Conservation (phyloP, 257 asterid genomes). For the Ilex asprella region DNA sequence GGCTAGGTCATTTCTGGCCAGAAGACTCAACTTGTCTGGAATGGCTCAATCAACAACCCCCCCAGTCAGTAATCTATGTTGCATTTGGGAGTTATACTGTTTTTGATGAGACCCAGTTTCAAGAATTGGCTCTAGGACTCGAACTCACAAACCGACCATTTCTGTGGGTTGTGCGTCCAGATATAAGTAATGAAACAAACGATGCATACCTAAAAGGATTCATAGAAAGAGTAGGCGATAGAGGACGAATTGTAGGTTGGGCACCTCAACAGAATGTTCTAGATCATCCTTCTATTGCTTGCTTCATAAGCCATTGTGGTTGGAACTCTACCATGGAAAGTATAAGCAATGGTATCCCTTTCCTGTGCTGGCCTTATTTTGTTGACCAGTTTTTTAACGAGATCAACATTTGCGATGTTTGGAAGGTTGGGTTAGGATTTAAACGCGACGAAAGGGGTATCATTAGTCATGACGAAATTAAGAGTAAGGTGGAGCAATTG, state of each 20-base stretch:
- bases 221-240: constrained; percentile 14
- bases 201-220: constrained; percentile 18
- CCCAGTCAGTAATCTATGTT: constrained; percentile 29
- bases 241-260: constrained; percentile 34
- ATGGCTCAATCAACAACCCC: constrained; percentile 38
- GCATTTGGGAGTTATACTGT: constrained; percentile 37
- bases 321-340: constrained; percentile 64
- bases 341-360: constrained; percentile 39
- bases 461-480: constrained; percentile 25
- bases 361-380: constrained; percentile 51
- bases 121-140: constrained; percentile 38
- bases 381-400: constrained; percentile 50
- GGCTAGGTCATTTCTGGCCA: constrained; percentile 29
- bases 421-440: constrained; percentile 44
- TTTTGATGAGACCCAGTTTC: constrained; percentile 19
- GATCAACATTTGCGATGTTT: constrained; percentile 52
- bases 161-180: constrained; percentile 38
- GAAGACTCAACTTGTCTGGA: constrained; percentile 27
- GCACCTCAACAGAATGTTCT: constrained; percentile 55
- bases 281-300: constrained; percentile 47
- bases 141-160: constrained; percentile 30
- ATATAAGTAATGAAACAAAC: neutral
- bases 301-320: constrained; percentile 67
- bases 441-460: constrained; percentile 16
- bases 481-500: constrained; percentile 27